Conservation (phyloP, 2,329 filamentous ascomycete species). For the Didymella lethalis region DNA sequence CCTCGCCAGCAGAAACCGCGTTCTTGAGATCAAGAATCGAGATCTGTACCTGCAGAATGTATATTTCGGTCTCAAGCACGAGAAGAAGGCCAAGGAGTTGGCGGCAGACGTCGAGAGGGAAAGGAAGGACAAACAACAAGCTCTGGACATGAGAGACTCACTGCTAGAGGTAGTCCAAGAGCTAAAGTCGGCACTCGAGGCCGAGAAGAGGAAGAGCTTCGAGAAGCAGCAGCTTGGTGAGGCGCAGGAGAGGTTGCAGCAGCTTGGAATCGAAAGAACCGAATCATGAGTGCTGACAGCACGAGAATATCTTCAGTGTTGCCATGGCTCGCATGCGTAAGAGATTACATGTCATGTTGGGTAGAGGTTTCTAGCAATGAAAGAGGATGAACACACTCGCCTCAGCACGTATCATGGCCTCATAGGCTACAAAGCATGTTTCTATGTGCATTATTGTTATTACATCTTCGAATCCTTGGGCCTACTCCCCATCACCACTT, state of each 20-base stretch:
- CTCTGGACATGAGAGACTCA: background rate
- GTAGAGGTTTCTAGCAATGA: background rate
- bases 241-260: background rate
- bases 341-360: background rate
- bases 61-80: background rate
- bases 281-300: background rate
- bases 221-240: background rate
- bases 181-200: background rate
- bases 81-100: background rate
- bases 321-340: background rate
- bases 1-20: background rate
- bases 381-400: background rate
- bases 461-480: constrained; percentile 11
- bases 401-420: background rate
- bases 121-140: background rate
- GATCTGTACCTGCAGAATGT: background rate
- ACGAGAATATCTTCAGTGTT: background rate
- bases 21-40: background rate
- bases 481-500: constrained; percentile 5
- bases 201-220: background rate
- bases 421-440: background rate
- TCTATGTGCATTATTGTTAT: background rate
- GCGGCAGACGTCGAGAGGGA: background rate
- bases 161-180: background rate
- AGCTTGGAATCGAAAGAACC: background rate